These are phyloP conservation scores for Takashimella tepidaria DNA, from an alignment of 1,284 basidiomycete species.

Conservation along the genomic window DNA sequence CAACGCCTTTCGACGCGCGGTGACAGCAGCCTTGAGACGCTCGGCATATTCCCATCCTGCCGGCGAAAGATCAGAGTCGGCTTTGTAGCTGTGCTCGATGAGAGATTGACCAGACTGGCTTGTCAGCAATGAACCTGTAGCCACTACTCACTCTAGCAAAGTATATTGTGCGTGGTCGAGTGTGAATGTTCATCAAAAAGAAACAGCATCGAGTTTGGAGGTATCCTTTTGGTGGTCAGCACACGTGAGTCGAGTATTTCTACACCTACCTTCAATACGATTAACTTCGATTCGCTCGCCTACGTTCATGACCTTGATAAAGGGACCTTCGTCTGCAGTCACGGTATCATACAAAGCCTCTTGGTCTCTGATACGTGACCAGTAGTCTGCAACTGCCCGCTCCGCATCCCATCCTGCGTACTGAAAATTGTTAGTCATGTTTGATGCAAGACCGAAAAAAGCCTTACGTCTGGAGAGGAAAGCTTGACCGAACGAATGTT, in stretches of 20 bases:
- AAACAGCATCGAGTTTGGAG: constrained; percentile 64
- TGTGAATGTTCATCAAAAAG: constrained; percentile 98
- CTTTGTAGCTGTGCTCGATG: constrained; percentile 98
- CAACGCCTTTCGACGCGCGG: constrained; percentile 59
- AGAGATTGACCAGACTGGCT: constrained; percentile 80
- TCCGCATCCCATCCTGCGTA: constrained; percentile 91
- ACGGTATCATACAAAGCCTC: constrained; percentile 73
- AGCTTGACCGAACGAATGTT: constrained; percentile 98
- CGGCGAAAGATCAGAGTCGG: constrained; percentile 92
- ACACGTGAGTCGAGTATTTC: not conserved
- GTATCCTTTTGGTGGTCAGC: too few species aligned
- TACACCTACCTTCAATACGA: constrained; percentile 52
- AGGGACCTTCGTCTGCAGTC: constrained; percentile 66
- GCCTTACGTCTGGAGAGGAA: constrained; percentile 85
- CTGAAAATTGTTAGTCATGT: constrained; percentile 47
- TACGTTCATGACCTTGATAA: constrained; percentile 94
- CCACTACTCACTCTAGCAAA: constrained; percentile 69
- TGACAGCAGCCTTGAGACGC: constrained; percentile 74
- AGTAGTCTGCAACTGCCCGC: constrained; percentile 86
- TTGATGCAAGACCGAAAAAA: not conserved
- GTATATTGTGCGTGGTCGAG: constrained; percentile 81
- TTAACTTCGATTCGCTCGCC: constrained; percentile 91
- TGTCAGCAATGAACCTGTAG: not conserved
- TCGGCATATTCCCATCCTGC: constrained; percentile 94
- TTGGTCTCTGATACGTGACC: constrained; percentile 78